phyloP scores from a whole-genome alignment of 192 early-diverging fungal species.

The Backusella tuberculispora region DNA sequence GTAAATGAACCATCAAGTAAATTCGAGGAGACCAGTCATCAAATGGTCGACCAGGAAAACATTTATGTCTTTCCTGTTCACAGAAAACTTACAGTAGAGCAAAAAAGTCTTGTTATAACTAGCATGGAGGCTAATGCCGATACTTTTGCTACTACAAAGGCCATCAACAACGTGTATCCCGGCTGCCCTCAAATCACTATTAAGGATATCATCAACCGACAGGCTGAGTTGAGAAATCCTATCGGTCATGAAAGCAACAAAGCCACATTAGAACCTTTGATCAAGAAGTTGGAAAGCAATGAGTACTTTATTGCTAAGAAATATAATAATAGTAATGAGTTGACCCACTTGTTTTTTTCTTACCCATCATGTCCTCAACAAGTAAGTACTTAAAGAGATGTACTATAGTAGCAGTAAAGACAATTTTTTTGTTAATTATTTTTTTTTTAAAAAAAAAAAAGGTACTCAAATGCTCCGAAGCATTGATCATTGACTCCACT shows the following conservation, averaged over 20 bases:
- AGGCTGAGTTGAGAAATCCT: neutral
- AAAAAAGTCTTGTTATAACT: too few relatives aligned
- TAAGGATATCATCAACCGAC: neutral
- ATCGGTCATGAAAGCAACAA: neutral
- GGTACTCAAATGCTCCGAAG: neutral
- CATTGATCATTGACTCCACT: neutral
- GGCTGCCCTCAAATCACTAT: neutral
- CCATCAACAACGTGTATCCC: neutral
- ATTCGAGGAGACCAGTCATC: too few relatives aligned
- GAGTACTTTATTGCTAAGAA: neutral
- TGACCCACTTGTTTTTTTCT: neutral
- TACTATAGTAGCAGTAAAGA: too few relatives aligned
- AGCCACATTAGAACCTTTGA: neutral
- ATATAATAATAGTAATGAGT: neutral
- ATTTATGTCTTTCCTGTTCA: too few relatives aligned
- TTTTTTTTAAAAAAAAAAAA: neutral
- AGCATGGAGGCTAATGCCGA: neutral
- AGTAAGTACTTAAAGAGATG: neutral
- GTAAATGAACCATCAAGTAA: too few relatives aligned
- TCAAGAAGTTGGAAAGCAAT: neutral
- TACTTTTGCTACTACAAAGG: neutral
- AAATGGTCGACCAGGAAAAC: too few relatives aligned
- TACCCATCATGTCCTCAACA: neutral
- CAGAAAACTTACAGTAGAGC: too few relatives aligned
- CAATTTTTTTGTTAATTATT: too few relatives aligned